A percentile compares a stretch with the other conserved stretches of the same genome.
These are phyloP conservation scores for Hawksworthiomyces lignivorus DNA, from an alignment of 2,329 filamentous ascomycete species.

Conservation along the genomic window DNA sequence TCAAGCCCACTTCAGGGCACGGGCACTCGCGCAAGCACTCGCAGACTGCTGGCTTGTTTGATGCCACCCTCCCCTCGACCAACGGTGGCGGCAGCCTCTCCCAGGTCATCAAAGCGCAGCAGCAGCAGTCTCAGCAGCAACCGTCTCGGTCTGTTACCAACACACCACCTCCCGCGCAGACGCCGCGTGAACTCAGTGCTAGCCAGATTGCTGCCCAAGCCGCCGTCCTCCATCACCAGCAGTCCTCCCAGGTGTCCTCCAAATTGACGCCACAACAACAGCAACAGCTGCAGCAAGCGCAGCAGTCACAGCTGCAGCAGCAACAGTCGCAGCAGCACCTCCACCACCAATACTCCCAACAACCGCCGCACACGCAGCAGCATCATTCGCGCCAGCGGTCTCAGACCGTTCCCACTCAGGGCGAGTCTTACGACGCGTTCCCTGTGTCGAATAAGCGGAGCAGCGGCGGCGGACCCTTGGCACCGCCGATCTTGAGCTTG, in stretches of 20 bases:
- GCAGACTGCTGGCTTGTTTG: slow-evolving; percentile 68
- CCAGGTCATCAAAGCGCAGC: slow-evolving; percentile 38
- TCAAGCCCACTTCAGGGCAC: slow-evolving; percentile 27
- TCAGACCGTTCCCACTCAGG: slow-evolving; percentile 59
- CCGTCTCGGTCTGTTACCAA: background rate
- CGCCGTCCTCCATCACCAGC: slow-evolving; percentile 60
- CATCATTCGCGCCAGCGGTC: slow-evolving; percentile 57
- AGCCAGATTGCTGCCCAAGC: slow-evolving; percentile 76
- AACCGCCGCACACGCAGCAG: no score
- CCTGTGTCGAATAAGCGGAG: slow-evolving; percentile 32
- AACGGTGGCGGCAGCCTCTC: slow-evolving; percentile 44
- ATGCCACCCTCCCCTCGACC: slow-evolving; percentile 61
- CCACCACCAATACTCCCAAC: slow-evolving; percentile 25
- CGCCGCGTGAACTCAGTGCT: slow-evolving; percentile 40
- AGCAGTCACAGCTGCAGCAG: slow-evolving; percentile 33
- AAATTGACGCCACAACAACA: slow-evolving; percentile 19
- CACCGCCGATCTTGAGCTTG: slow-evolving; percentile 55
- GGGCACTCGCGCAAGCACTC: slow-evolving; percentile 57
- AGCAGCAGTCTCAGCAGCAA: slow-evolving; percentile 11
- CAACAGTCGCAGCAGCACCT: slow-evolving; percentile 45
- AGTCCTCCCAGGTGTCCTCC: slow-evolving; percentile 14
- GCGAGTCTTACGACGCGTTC: slow-evolving; percentile 31
- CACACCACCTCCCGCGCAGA: slow-evolving; percentile 16
- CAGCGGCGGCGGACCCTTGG: slow-evolving; percentile 43
- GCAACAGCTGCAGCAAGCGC: slow-evolving; percentile 46